These are phyloP conservation scores for Rosa lucieae DNA, from an alignment of 306 rosid genomes.

Conservation along the genomic window DNA sequence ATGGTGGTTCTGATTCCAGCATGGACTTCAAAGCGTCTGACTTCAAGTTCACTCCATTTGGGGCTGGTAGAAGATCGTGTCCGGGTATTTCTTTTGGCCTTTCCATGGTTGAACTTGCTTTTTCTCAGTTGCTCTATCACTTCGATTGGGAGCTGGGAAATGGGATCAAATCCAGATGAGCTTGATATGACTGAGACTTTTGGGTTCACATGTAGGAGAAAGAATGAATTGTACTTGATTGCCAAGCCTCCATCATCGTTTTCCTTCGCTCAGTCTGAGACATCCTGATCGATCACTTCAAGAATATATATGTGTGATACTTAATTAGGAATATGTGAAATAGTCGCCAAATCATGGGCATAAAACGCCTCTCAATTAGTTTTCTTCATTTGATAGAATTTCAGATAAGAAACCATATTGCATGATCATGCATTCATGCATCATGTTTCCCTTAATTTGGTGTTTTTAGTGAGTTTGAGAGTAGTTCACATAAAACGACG, in stretches of 20 bases:
- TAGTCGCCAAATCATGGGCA: no score
- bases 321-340: no score
- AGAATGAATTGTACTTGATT: background rate
- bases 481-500: no score
- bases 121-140: background rate
- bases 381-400: no score
- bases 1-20: background rate
- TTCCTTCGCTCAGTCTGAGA: no score
- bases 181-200: background rate
- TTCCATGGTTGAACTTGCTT: background rate
- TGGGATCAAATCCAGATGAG: background rate
- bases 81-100: background rate
- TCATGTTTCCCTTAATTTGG: no score
- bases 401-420: no score
- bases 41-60: constrained; percentile 6
- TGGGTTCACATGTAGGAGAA: background rate
- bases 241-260: background rate
- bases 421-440: no score
- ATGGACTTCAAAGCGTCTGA: background rate
- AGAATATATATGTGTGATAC: no score
- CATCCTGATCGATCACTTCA: no score
- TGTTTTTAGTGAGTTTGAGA: no score
- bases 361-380: no score
- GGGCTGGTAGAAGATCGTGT: constrained; percentile 25
- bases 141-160: background rate